Evolutionary conservation across 163 green algal genomes (phyloP), one percentile per base, ranked within the genome.

Genomic region (Prototheca stagnorum): DNA sequence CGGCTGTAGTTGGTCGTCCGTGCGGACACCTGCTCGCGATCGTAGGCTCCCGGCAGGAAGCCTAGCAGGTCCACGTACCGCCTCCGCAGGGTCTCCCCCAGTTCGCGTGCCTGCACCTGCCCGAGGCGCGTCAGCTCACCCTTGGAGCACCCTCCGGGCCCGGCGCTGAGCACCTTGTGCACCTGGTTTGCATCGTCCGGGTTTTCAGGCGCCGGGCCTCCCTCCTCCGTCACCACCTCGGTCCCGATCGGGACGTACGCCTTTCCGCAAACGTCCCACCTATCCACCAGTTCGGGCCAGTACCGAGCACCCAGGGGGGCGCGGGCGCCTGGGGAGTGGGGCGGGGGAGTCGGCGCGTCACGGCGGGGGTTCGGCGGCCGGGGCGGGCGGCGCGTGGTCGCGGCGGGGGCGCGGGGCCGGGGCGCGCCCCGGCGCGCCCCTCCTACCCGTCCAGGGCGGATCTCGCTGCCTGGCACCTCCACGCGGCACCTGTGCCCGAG

Each of bases 111-210:
- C 65, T 86, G 76, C 44, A 57, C 28, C 62, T 88, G 72, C 0
- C 78, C 78, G 14, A 74, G 25, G 21, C 60, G 43, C 1, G 78
- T 88, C 5, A 88, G 77, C 70, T 88, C 67, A 14, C 78, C 78
- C 56, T 78, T 83, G 41, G 50, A 56, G 56, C 74, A 82, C 20
- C 69, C 67, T 16, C 75, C 75, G 15, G 48, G 44, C 37, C 68
- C 52, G 12, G 53, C 26, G 11, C 50, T 53, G 1, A 50, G 22
- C 3, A 62, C 40, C 68, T 80, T 57, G 44, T 25, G 7, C 19
- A 42, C 11, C 22, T 17, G 26, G 26, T 63, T 57, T 8, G 29
- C 21, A 1, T 65, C 54, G 4, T 59, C 40, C 4, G 35, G 34
- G 22, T 64, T 56, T 2, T 31, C 4, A 5, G 63, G 63, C 35